Evolutionary conservation across 495 filamentous ascomycete genomes (phyloP).

Genomic region (Penicillium egyptiacum): DNA sequence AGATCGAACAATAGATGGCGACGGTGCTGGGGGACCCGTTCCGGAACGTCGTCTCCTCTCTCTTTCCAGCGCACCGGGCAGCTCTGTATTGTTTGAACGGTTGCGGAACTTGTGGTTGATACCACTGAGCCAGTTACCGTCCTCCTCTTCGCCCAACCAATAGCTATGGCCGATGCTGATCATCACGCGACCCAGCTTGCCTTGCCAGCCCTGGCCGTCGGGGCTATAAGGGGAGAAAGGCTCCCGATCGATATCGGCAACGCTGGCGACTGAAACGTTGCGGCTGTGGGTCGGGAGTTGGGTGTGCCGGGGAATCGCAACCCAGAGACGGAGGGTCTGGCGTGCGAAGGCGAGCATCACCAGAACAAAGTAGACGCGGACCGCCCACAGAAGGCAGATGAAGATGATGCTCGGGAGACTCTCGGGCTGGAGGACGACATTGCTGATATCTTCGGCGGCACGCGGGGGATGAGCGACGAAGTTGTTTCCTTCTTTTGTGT

Average conservation of each 20-base stretch:
- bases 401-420: constrained; percentile 73
- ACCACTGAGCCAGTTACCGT: constrained; percentile 60
- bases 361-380: constrained; percentile 75
- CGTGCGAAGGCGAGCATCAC: constrained; percentile 80
- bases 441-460: constrained; percentile 40
- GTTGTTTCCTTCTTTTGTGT: constrained; percentile 26
- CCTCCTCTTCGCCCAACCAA: constrained; percentile 65
- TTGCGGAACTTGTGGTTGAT: constrained; percentile 58
- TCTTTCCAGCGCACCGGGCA: constrained; percentile 59
- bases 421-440: constrained; percentile 62
- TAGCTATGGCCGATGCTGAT: constrained; percentile 66
- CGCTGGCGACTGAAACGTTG: constrained; percentile 48
- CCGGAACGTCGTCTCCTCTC: constrained; percentile 68
- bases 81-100: constrained; percentile 31
- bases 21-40: constrained; percentile 60
- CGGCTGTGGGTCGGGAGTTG: constrained; percentile 46
- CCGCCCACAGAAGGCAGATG: constrained; percentile 65
- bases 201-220: constrained; percentile 74
- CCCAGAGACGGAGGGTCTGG: constrained; percentile 60
- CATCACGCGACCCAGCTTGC: constrained; percentile 71
- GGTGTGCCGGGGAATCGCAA: constrained; percentile 47
- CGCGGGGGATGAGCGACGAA: constrained; percentile 33
- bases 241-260: constrained; percentile 57
- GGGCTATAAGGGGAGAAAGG: constrained; percentile 67
- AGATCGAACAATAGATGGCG: constrained; percentile 40